Evolutionary conservation across 345 rosid species (phyloP), one percentile per base, ranked within the genome.

Genomic region (Lumnitzera littorea): DNA sequence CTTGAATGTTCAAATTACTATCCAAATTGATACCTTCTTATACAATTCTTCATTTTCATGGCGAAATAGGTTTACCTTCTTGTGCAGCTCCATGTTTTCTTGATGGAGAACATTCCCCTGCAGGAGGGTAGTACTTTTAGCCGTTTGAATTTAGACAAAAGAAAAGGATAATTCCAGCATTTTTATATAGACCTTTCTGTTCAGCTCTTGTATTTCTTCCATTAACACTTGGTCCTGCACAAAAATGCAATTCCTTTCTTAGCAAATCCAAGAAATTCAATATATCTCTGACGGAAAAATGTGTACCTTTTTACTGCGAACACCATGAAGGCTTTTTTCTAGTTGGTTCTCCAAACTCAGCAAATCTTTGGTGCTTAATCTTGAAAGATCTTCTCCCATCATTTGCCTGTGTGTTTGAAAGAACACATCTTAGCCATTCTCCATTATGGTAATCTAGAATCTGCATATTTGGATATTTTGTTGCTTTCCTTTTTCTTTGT

Each of bases 311-410:
- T 78, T 77, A 74, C 69, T 71, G 13, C 84, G 85, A 43, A 86
- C 82, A 15, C 84, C 76, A 0, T 64, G 76, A 50, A 87, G 83
- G 67, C 83, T 84, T 57, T 64, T 64, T 54, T 84, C 89, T 70
- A 78, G 55, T 61, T 63, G 82, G 69, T 70, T 84, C 67, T 87
- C 88, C 76, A 82, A 73, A 64, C 71, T 75, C 69, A 81, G 84
- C 59, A 85, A 65, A 56, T 84, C 84, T 57, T 81, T 65, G 51
- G 71, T 53, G 47, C 62, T 57, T 71, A 87, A 74, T 24, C 84
- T 82, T 46, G 95, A 82, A 59, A 87, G 90, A 62, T 78, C 86
- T 70, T 82, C 84, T 2, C 95, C 95, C 95, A 80, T 84, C 88
- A 87, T 75, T 77, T 82, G 79, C 76, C 95, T 87, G 84, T 63